Evolutionary conservation across 1,284 basidiomycete species (phyloP).

Genomic region (Sporisorium scitamineum): DNA sequence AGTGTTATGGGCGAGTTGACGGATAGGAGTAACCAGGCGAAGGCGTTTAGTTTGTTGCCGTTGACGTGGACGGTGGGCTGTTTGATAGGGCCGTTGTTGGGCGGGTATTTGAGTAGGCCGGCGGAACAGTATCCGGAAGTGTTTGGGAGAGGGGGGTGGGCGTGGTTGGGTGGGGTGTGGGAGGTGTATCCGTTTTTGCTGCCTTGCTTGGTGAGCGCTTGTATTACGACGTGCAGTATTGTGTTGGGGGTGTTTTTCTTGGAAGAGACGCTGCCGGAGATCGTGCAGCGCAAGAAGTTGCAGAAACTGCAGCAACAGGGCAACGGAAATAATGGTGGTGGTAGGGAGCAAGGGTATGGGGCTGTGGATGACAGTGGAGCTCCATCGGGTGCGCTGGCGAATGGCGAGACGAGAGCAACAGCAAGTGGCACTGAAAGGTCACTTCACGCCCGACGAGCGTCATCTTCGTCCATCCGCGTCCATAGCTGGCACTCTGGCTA

Average conservation of each 20-base stretch:
- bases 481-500: slow-evolving; percentile 42
- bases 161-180: slow-evolving; percentile 42
- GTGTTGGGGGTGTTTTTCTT: slow-evolving; percentile 62
- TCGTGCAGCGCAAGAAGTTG: slow-evolving; percentile 29
- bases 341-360: background rate
- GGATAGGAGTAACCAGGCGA: slow-evolving; percentile 50
- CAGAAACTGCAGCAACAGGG: background rate
- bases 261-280: slow-evolving; percentile 64
- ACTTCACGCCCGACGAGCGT: slow-evolving; percentile 10
- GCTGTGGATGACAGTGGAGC: background rate
- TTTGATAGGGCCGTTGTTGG: slow-evolving; percentile 55
- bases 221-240: slow-evolving; percentile 59
- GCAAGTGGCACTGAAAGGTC: background rate
- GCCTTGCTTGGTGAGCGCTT: slow-evolving; percentile 56
- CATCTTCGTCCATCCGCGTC: slow-evolving; percentile 13
- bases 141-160: slow-evolving; percentile 19
- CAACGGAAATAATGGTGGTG: background rate
- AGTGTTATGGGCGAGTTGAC: slow-evolving; percentile 56
- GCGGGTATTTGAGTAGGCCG: slow-evolving; percentile 62
- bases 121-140: slow-evolving; percentile 32
- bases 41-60: slow-evolving; percentile 54
- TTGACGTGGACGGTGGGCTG: slow-evolving; percentile 48
- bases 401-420: background rate
- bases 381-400: background rate
- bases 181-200: slow-evolving; percentile 47